Percentiles rank a stretch among this genome's conserved stretches.
Evolutionary conservation across 75 land plant species (phyloP).

Genomic region (Selaginella tamariscina): DNA sequence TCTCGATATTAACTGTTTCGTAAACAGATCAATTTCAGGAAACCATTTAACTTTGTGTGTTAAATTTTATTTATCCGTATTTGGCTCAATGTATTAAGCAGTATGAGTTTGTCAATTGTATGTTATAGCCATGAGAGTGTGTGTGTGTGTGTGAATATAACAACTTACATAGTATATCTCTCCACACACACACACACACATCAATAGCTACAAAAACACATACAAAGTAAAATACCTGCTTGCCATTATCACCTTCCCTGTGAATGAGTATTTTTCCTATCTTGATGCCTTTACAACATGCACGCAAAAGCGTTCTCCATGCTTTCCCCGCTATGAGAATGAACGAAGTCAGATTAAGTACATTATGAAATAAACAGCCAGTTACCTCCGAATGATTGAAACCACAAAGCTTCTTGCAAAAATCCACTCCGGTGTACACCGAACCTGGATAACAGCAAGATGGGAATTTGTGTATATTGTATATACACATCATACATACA

Average conservation of each 20-base stretch:
- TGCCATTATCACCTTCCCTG: conserved; percentile 50
- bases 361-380: not conserved
- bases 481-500: too few relatives aligned
- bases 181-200: too few relatives aligned
- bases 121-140: too few relatives aligned
- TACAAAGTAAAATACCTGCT: conserved; percentile 34
- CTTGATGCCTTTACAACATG: conserved; percentile 89
- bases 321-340: conserved; percentile 57
- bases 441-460: conserved; percentile 30
- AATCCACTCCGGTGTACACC: conserved; percentile 58
- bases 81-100: too few relatives aligned
- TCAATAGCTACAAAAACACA: too few relatives aligned
- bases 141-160: too few relatives aligned
- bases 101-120: too few relatives aligned
- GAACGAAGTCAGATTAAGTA: not conserved
- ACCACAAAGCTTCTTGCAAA: conserved; percentile 68
- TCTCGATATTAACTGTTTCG: conserved; percentile 63
- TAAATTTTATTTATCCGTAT: too few relatives aligned
- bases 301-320: conserved; percentile 91
- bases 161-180: too few relatives aligned
- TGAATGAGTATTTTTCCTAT: conserved; percentile 89
- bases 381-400: conserved; percentile 64
- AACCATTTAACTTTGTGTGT: too few relatives aligned
- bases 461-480: not conserved
- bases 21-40: too few relatives aligned